A percentile compares a stretch with the other conserved stretches of the same genome.
Evolutionary conservation across 2,329 filamentous ascomycete genomes (phyloP).

Genomic region (Geosmithia morbida): DNA sequence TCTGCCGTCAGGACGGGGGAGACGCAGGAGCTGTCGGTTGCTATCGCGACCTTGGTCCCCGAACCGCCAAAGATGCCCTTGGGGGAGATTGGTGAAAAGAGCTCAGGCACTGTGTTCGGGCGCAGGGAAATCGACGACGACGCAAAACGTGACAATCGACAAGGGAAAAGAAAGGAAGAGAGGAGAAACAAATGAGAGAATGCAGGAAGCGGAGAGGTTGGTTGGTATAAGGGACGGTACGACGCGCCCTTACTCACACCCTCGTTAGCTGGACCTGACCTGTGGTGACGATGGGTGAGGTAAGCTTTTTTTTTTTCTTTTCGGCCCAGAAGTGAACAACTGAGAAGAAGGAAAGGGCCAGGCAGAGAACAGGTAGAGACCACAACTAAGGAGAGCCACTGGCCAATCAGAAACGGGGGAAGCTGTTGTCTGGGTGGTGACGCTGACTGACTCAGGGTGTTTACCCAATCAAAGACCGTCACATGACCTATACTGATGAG

Average conservation of each 20-base stretch:
- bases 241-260: conserved; percentile 2
- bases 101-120: not conserved
- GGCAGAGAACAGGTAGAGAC: not conserved
- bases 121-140: not conserved
- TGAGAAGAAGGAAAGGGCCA: not conserved
- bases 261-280: conserved; percentile 1
- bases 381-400: not conserved
- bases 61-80: not conserved
- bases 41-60: not conserved
- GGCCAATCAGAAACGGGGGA: not conserved
- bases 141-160: not conserved
- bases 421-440: not conserved
- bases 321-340: not conserved
- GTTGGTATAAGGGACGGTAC: conserved; percentile 1
- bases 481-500: too few species aligned
- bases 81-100: not conserved
- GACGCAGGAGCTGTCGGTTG: not conserved
- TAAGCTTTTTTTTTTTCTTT: conserved; percentile 14
- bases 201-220: not conserved
- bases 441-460: too few species aligned
- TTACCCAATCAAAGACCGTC: too few species aligned
- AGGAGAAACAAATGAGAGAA: not conserved
- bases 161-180: not conserved
- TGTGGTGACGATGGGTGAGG: conserved; percentile 2
- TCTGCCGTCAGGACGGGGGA: too few species aligned